These are phyloP conservation scores for Klebsormidium nitens DNA, from an alignment of 139 green algal genomes.

Conservation along the genomic window DNA sequence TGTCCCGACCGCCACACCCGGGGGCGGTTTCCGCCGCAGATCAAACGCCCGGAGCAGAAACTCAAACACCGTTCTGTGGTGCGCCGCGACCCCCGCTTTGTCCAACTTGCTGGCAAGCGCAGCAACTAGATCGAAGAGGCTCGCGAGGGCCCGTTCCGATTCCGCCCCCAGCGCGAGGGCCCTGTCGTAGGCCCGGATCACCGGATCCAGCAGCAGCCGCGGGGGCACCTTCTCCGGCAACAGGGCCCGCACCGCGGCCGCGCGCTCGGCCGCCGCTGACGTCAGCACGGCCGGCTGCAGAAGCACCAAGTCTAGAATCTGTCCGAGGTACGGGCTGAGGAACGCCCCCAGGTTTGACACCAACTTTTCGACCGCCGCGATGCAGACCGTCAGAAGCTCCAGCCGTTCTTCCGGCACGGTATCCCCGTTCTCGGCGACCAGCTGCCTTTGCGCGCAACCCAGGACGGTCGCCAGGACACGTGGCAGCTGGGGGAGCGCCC, in stretches of 20 bases:
- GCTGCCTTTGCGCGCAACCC: neutral
- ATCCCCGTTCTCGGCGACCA: neutral
- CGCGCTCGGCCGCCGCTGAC: conserved; percentile 47
- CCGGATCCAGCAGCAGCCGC: conserved; percentile 62
- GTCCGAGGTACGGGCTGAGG: conserved; percentile 7
- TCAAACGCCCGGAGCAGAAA: conserved; percentile 73
- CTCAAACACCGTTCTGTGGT: conserved; percentile 57
- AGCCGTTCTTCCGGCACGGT: neutral
- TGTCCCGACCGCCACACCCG: neutral
- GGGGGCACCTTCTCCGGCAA: conserved; percentile 33
- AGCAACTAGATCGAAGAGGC: conserved; percentile 42
- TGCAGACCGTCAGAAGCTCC: neutral
- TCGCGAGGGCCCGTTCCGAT: conserved; percentile 1
- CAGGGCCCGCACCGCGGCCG: conserved; percentile 50
- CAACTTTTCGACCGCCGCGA: conserved; percentile 15
- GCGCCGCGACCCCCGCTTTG: conserved; percentile 38
- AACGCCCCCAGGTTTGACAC: conserved; percentile 15
- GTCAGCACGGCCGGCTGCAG: neutral
- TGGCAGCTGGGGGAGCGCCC: conserved; percentile 44
- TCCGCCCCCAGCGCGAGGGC: conserved; percentile 15
- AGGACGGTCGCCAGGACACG: conserved; percentile 62
- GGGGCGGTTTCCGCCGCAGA: conserved; percentile 50
- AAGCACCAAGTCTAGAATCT: conserved; percentile 1
- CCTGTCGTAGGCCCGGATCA: conserved; percentile 48
- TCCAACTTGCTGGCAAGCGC: conserved; percentile 51